These are phyloP conservation scores for Podospora pseudoanserina DNA, from an alignment of 495 filamentous ascomycete genomes.

Conservation along the genomic window DNA sequence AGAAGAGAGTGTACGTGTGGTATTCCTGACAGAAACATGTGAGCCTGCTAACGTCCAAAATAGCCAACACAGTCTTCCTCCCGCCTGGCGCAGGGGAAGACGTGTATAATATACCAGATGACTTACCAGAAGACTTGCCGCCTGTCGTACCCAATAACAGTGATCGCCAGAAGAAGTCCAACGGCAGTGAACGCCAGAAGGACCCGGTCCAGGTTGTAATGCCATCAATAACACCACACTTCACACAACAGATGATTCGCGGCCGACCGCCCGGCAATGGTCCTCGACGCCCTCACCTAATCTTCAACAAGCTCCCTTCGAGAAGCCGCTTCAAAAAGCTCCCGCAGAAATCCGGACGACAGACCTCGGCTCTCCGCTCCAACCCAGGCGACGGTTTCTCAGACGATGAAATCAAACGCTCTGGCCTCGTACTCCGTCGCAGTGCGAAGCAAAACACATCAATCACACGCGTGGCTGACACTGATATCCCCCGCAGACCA, in stretches of 20 bases:
- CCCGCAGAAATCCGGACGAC: not conserved
- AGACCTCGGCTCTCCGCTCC: not conserved
- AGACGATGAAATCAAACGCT: constrained; percentile 23
- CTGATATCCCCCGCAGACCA: not conserved
- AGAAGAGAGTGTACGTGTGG: not conserved
- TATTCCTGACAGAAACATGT: not conserved
- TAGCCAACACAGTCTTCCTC: not conserved
- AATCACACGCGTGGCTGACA: not conserved
- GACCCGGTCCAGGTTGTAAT: not conserved
- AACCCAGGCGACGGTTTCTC: constrained; percentile 27
- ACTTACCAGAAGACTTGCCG: not conserved
- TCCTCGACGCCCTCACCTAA: constrained; percentile 22
- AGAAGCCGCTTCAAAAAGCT: constrained; percentile 16
- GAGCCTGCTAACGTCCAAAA: not conserved
- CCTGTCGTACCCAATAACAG: not conserved
- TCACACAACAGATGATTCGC: not conserved
- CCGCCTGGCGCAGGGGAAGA: not conserved
- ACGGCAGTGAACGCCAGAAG: not conserved
- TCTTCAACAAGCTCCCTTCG: constrained; percentile 24
- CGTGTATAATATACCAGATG: not conserved
- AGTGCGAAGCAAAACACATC: constrained; percentile 9
- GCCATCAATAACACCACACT: not conserved
- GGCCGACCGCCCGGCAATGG: constrained; percentile 9
- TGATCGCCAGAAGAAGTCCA: not conserved
- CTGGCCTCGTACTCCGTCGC: constrained; percentile 14